Conservation (phyloP, 441 rosid species). For the Gossypium lobatum region DNA sequence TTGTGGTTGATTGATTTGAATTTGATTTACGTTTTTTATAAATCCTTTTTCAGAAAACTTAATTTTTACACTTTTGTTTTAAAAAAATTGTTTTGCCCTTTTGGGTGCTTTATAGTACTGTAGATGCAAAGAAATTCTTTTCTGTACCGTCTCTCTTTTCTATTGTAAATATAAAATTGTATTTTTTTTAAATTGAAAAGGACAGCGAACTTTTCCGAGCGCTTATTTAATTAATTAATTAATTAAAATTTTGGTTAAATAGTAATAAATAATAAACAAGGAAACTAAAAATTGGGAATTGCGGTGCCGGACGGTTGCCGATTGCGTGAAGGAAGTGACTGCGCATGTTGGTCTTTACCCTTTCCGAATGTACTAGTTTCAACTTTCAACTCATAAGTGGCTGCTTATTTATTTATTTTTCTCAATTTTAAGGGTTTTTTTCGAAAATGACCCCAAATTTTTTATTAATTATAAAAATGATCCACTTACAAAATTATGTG, state of each 20-base stretch:
- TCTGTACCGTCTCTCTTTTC: background rate
- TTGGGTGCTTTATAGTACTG: background rate
- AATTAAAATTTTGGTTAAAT: background rate
- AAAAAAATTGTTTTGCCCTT: background rate
- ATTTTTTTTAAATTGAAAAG: background rate
- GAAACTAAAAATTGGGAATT: background rate
- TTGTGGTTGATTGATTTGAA: background rate
- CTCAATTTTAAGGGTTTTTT: background rate
- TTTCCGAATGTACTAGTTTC: background rate
- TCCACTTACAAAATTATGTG: background rate
- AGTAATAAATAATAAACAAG: background rate
- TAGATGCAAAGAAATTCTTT: background rate
- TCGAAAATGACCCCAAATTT: too few species aligned
- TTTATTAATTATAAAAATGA: too few species aligned
- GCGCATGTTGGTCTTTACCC: background rate
- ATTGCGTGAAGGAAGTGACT: background rate
- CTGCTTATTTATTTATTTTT: background rate
- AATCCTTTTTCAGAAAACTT: background rate
- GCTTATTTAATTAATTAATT: background rate
- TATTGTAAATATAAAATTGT: background rate
- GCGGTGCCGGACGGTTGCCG: background rate
- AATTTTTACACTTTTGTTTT: background rate
- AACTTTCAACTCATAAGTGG: background rate
- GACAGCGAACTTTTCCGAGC: background rate
- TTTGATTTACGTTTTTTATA: background rate